These are phyloP conservation scores for Scedosporium apiospermum DNA, from an alignment of 2,329 filamentous ascomycete species.

Conservation along the genomic window DNA sequence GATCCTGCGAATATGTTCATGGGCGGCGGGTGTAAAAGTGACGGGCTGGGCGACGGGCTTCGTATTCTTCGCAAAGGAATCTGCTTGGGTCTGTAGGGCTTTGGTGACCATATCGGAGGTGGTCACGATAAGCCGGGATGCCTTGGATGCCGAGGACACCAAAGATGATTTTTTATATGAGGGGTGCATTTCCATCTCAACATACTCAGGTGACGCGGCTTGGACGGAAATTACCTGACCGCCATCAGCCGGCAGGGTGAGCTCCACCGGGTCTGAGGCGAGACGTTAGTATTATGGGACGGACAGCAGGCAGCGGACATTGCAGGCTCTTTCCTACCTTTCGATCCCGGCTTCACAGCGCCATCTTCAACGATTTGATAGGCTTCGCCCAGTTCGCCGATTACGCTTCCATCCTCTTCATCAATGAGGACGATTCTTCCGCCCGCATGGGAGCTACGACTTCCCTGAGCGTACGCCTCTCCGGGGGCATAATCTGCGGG, in stretches of 20 bases:
- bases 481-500: constrained; percentile 72
- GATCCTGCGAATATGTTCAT: constrained; percentile 77
- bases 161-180: constrained; percentile 84
- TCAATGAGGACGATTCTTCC: constrained; percentile 88
- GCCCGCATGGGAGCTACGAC: constrained; percentile 39
- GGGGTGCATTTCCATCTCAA: constrained; percentile 72
- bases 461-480: constrained; percentile 62
- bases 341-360: constrained; percentile 73
- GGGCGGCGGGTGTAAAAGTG: constrained; percentile 78
- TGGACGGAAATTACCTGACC: constrained; percentile 55
- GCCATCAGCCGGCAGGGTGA: constrained; percentile 61
- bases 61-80: constrained; percentile 70
- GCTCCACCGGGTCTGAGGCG: constrained; percentile 60
- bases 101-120: constrained; percentile 72
- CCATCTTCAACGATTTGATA: constrained; percentile 72
- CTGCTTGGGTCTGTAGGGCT: constrained; percentile 66
- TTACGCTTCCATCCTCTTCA: constrained; percentile 91
- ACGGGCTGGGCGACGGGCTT: constrained; percentile 72
- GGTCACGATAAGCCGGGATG: constrained; percentile 86
- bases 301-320: background rate
- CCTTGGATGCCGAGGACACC: constrained; percentile 77
- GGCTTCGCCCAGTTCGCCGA: constrained; percentile 79
- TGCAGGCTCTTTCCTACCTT: constrained; percentile 52
- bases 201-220: constrained; percentile 59
- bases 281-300: background rate